Evolutionary conservation across 2,329 filamentous ascomycete genomes (phyloP), one percentile per base, ranked within the genome.

Genomic region (Graphium sp.): DNA sequence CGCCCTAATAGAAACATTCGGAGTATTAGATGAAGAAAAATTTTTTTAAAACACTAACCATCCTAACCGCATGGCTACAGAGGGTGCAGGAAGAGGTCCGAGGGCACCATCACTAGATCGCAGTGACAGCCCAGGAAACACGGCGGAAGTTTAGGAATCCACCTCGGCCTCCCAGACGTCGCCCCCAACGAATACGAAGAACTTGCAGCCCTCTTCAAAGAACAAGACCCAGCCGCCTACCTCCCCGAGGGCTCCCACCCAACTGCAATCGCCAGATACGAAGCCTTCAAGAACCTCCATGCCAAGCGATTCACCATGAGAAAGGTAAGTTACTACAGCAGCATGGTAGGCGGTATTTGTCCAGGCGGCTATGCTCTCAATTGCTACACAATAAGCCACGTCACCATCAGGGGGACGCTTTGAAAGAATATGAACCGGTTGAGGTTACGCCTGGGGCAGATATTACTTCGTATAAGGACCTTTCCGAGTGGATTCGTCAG

Each of bases 321-420:
- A 21, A 34, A 37, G 11, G 37, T 45, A 4, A 55, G 56, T 35
- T 55, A 64, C 41, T 61, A 58, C 26, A 47, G 45, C 27, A 50
- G 64, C 21, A 63, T 63, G 37, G 58, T 40, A 25, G 32, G 34
- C 29, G 34, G 36, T 0, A 15, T n/a, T n/a, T n/a, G 17, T 7
- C 38, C 41, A 4, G 36, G 38, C 2, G 38, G 39, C 13, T 39
- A 35, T 7, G 35, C 40, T 22, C 35, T 41, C 30, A 41, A 39
- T 26, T 31, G 42, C 9, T 40, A 42, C 30, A 34, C 35, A 19
- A 32, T 38, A 15, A 41, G 37, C 7, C 40, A 37, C 17, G 41
- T 39, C 24, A 40, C 30, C n/a, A 36, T 42, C 12, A 29, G 34
- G 33, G 32, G 6, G 33, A 32, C 1, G 34, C 38, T 3, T 34